phyloP scores from a whole-genome alignment of 805 yeast genomes.

The Metschnikowia corniflorae region DNA sequence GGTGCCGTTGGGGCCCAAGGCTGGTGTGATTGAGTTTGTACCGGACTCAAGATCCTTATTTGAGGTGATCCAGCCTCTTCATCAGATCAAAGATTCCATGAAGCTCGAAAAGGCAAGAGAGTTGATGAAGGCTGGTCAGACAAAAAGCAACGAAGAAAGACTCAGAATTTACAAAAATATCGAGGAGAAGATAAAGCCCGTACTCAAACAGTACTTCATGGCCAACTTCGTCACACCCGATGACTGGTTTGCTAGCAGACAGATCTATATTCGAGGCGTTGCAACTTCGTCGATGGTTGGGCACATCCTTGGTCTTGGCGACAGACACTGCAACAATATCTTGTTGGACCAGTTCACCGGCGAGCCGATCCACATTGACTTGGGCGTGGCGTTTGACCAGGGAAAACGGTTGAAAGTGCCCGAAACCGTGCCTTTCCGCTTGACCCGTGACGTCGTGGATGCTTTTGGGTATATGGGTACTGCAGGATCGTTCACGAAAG shows the following conservation, averaged over 20 bases:
- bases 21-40: constrained; percentile 91
- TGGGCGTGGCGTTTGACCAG: constrained; percentile 96
- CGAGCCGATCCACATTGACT: constrained; percentile 92
- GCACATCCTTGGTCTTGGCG: constrained; percentile 86
- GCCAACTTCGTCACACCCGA: constrained; percentile 63
- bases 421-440: constrained; percentile 88
- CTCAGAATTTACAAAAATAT: constrained; percentile 46
- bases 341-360: constrained; percentile 78
- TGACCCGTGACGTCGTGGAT: constrained; percentile 87
- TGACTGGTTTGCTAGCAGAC: constrained; percentile 67
- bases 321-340: constrained; percentile 89
- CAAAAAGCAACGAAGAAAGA: constrained; percentile 41
- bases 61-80: constrained; percentile 66
- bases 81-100: constrained; percentile 46
- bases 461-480: constrained; percentile 89
- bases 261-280: constrained; percentile 67
- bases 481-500: constrained; percentile 68
- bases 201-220: constrained; percentile 66
- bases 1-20: constrained; percentile 79
- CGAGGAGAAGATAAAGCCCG: constrained; percentile 55
- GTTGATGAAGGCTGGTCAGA: constrained; percentile 58
- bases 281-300: constrained; percentile 89
- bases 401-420: constrained; percentile 83
- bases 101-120: constrained; percentile 57
- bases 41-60: constrained; percentile 66